Base-by-base conservation (phyloP, 192 early-diverging fungal genomes). In the Hyaloraphidium curvatum region DNA sequence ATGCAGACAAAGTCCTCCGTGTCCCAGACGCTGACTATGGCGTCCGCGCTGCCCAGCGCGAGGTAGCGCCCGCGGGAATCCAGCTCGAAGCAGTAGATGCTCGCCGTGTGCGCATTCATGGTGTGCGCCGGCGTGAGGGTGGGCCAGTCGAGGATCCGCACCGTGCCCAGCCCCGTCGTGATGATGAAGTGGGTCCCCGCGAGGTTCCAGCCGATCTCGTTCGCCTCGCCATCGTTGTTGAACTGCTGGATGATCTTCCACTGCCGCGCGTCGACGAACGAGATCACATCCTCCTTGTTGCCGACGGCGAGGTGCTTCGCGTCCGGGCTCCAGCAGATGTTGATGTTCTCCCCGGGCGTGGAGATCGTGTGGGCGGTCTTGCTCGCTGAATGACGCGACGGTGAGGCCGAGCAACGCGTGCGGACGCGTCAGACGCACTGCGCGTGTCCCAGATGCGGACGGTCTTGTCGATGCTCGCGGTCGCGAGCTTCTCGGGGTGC, bases 361-460 rank as follows among this genome's bases (percentile, higher is more conserved):
- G 11, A 5, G 23, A 48, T 5, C 7, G 43, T 48, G 7, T 48
- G 14, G 17, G 14, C 43, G 43, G 17, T 22, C 19, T 48, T 48
- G 43, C 17, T 25, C 14, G 43, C 43, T 48, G 43, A 25, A 48
- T 22, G 43, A 25, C 23, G n/a, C 33, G 9, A 25, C 17, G 7
- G 19, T 7, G 19, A 11, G 43, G 43, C 19, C 43, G 11, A 48
- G 43, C 9, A 25, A 11, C n/a, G 9, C 43, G 17, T 22, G 25
- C 14, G 43, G 7, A 48, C 7, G 17, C 5, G 17, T 25, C 14
- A 48, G 25, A 48, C 43, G 43, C 43, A 48, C 43, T 48, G 14
- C 43, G 43, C 43, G 14, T 14, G 43, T 48, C 43, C 43, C 43
- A 48, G 19, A 48, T 48, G 14, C 19, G 5, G 43, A 48, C 43